Evolutionary conservation across 306 rosid genomes (phyloP), one percentile per base, ranked within the genome.

Genomic region (Quercus ilex): DNA sequence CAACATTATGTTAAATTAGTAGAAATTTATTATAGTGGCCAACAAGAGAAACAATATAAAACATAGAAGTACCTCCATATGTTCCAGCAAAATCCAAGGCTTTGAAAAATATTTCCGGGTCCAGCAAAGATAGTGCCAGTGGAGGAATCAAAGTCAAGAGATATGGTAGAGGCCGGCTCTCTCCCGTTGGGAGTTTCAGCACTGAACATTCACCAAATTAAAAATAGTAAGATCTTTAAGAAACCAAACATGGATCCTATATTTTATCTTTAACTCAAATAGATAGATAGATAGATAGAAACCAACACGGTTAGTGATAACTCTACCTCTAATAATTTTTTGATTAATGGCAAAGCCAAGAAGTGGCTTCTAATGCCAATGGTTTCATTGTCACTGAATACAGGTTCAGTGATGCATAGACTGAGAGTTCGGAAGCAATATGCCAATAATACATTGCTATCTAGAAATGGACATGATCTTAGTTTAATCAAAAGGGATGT

Each of bases 1-100:
- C 25, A 1, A 19, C 15, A 35, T 19, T 67, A 3, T 7, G 25
- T 5, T 67, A 15, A 33, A 67, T 19, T 35, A 7, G 53, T 55
- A 35, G 6, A 28, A 18, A 51, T 58, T 35, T 14, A 17, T 57
- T 19, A 25, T 15, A 20, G 25, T 74, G 77, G 55, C 35, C 62
- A 82, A 19, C 68, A 19, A 84, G 51, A 15, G 49, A 4, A 9
- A 20, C 28, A 49, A 58, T 26, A 38, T 9, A 74, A 30, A 57
- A 10, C 30, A 43, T 75, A 55, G 51, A 20, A 79, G 43, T 83
- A 91, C 97, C 93, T 91, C 93, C 93, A 84, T 90, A 93, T 35
- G 97, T 86, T 82, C 93, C 92, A 71, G 98, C 91, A 67, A 90
- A 81, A 85, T 90, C 96, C 79, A 91, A 77, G 80, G 96, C 92